These are phyloP conservation scores for Uronychia setigera DNA, from an alignment of 73 alveolate species.

Conservation along the genomic window DNA sequence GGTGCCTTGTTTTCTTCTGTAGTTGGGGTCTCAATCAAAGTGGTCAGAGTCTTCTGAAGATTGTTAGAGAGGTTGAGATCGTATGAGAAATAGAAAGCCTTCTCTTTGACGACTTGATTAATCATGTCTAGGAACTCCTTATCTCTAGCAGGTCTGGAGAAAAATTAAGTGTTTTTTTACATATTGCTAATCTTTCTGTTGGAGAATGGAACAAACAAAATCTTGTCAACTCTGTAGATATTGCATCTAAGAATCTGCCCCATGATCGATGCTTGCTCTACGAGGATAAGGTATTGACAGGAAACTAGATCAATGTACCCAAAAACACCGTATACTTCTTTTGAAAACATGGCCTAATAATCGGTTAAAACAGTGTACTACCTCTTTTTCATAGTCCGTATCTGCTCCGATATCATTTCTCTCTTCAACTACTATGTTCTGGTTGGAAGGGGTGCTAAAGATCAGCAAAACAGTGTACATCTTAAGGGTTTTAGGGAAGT, in stretches of 20 bases:
- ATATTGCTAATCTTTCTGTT: background rate
- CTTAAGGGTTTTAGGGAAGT: conserved; percentile 13
- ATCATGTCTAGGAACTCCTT: conserved; percentile 69
- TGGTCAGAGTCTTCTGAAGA: conserved; percentile 37
- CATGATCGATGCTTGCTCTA: conserved; percentile 47
- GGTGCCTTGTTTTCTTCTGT: conserved; percentile 5
- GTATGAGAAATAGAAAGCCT: conserved; percentile 92
- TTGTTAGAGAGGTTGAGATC: conserved; percentile 84
- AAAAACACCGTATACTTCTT: conserved; percentile 53
- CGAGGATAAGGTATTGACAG: conserved; percentile 41
- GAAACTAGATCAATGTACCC: conserved; percentile 43
- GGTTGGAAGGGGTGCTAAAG: background rate
- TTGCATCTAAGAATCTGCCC: conserved; percentile 49
- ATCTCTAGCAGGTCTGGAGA: conserved; percentile 45
- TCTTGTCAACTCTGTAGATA: conserved; percentile 62
- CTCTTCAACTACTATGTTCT: background rate
- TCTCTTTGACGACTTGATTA: conserved; percentile 69
- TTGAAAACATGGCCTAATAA: background rate
- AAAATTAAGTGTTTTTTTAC: background rate
- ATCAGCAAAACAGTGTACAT: background rate
- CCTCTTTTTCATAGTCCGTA: conserved; percentile 2
- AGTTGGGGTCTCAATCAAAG: background rate
- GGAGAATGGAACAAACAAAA: conserved; percentile 45
- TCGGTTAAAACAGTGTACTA: background rate
- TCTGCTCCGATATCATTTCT: background rate